Evolutionary conservation across 1,139 yeast genomes (phyloP), one percentile per base, ranked within the genome.

Genomic region (Neolecta irregularis): DNA sequence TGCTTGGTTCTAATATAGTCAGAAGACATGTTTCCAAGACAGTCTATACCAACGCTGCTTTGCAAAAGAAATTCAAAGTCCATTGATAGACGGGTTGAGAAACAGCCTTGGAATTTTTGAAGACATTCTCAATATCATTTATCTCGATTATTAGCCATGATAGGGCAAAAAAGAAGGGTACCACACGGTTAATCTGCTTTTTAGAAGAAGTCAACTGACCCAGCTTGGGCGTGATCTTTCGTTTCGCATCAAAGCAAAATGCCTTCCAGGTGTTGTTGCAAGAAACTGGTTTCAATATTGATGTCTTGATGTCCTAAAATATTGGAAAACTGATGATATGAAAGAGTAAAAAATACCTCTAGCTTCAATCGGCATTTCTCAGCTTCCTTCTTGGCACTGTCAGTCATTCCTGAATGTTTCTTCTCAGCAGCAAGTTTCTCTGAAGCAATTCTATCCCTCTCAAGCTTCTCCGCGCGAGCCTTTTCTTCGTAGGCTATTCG

Each of bases 151-250:
- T 8, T 16, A 16, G 13, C 22, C 20, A 6, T 4, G 12, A 12
- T 6, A 6, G 20, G 16, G 6, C 5, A 8, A 21, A 23, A 16
- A 33, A 11, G 20, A 5, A 7, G 33, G 9, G 45, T 24, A 42
- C 46, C 32, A 83, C 63, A 22, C 57, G 56, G 2, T 54, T 51
- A 34, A 81, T 61, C 49, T 88, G 94, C 2, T 53, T 38, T 37
- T 52, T 55, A 33, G 85, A 74, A 49, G 73, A 74, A 1, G 95
- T 81, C 41, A 91, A 61, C 56, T 88, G 96, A 8, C 98, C 96
- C 46, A 91, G 72, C 49, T 75, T 77, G 4, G 94, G 92, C 48
- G 81, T 81, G 45, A 88, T 69, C 47, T 74, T 72, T 37, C 95
- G 62, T 50, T 76, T 75, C 37, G 65, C 64, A 9, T 61, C 56